Evolutionary conservation across 2,329 filamentous ascomycete genomes (phyloP).

Genomic region (Rhytidhysteron rufulum): DNA sequence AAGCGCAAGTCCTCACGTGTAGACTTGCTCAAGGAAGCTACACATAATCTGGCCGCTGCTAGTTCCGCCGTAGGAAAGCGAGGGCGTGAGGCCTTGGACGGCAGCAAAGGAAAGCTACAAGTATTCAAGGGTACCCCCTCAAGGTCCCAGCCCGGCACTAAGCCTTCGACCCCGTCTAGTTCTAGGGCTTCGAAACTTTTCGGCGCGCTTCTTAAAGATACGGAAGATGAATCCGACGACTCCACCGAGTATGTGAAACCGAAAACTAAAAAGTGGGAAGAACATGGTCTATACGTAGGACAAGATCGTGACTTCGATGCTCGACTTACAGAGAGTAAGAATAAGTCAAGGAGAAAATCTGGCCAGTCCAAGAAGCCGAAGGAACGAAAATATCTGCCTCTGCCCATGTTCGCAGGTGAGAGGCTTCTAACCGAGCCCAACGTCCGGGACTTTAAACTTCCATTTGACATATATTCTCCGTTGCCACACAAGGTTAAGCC

Average conservation of each 20-base stretch:
- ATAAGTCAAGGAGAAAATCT: conserved; percentile 34
- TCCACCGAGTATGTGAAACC: conserved; percentile 22
- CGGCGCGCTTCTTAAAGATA: not conserved
- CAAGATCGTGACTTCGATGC: conserved; percentile 52
- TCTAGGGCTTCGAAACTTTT: conserved; percentile 21
- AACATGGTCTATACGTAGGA: conserved; percentile 82
- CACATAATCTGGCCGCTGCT: conserved; percentile 25
- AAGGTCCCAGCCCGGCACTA: conserved; percentile 15
- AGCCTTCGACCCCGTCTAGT: conserved; percentile 9
- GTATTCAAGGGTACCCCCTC: conserved; percentile 24
- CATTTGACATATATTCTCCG: conserved; percentile 85
- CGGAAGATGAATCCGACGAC: conserved; percentile 8
- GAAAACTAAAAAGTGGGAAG: conserved; percentile 70
- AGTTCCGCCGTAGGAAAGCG: conserved; percentile 25
- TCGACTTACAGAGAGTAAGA: conserved; percentile 45
- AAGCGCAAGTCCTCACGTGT: conserved; percentile 29
- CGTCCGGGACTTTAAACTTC: conserved; percentile 77
- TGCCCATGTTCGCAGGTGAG: conserved; percentile 75
- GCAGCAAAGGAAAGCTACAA: conserved; percentile 32
- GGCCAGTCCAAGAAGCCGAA: conserved; percentile 33
- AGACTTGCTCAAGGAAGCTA: conserved; percentile 31
- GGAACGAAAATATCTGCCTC: conserved; percentile 60
- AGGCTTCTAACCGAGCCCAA: conserved; percentile 62
- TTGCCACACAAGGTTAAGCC: conserved; percentile 84
- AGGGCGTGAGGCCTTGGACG: conserved; percentile 33